Base-by-base conservation (phyloP, 306 rosid species). In the Cyamopsis tetragonoloba region DNA sequence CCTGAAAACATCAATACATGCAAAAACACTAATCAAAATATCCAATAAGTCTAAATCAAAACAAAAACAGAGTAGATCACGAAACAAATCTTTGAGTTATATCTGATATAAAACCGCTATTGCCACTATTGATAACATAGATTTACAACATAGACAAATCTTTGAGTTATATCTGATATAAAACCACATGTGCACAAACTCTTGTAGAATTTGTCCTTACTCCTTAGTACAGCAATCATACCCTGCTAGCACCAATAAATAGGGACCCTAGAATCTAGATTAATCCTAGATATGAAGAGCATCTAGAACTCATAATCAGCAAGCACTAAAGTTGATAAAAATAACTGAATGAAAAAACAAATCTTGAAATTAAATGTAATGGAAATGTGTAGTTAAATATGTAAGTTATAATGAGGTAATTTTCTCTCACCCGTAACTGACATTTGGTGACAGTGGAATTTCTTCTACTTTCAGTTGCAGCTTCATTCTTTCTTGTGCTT, bases 401-500 rank as follows among this genome's bases (percentile, higher is more conserved):
- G 6, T 7, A 35, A 35, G 37, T 42, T 22, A 62, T 24, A 26
- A 7, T 46, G 15, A 27, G n/a, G 49, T 42, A 58, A 59, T 18
- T 55, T 46, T 43, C 66, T 55, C 93, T 85, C 85, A 95, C 99
- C 95, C 86, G 27, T 95, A 86, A 81, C 97, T 88, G 70, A 87
- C 77, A 80, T 79, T 79, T 75, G 92, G 77, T 4, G 89, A 83
- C 65, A 90, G 65, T 1, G 92, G 77, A 75, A 85, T 27, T 76
- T 90, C 89, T 73, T 88, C 99, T 49, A 88, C 78, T 51, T 80
- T 82, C 75, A 67, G 41, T 78, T 90, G 97, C 72, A 74, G 96
- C 82, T 83, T 95, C 89, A 82, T 90, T 86, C 97, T 86, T 83
- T 95, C 97, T 55, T 90, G 96, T 19, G 84, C 84, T 88, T 95